Percentiles rank a stretch among this genome's conserved stretches.
These are phyloP conservation scores for Serendipita indica DNA, from an alignment of 768 basidiomycete species.

Conservation along the genomic window DNA sequence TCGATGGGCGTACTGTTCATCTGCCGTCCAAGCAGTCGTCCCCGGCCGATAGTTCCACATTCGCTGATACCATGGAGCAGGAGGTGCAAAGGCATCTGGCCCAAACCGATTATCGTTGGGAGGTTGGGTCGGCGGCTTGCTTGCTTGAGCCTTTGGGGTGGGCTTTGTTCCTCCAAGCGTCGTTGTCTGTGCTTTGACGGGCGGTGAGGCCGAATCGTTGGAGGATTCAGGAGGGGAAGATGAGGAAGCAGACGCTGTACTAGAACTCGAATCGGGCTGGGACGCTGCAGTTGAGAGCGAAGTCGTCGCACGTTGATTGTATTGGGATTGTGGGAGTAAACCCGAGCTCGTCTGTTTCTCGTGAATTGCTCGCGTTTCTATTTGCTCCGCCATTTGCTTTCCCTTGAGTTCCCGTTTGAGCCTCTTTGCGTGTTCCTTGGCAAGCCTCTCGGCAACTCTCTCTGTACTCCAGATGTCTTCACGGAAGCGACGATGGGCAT, in stretches of 20 bases:
- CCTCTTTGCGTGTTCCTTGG: neutral
- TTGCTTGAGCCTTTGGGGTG: neutral
- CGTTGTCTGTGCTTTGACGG: neutral
- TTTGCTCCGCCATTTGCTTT: neutral
- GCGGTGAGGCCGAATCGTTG: neutral
- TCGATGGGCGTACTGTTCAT: neutral
- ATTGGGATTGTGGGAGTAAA: neutral
- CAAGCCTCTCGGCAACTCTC: neutral
- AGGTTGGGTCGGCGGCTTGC: neutral
- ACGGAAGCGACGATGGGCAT: neutral
- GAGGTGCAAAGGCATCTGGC: neutral
- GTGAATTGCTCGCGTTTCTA: neutral
- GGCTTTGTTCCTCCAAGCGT: neutral
- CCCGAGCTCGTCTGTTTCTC: neutral
- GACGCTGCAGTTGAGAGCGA: neutral
- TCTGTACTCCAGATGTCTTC: constrained; percentile 3
- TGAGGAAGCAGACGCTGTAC: neutral
- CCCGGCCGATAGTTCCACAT: neutral
- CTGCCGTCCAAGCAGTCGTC: neutral
- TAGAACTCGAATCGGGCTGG: neutral
- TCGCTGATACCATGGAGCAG: neutral
- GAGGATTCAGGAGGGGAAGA: neutral
- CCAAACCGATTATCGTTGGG: neutral
- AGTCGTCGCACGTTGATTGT: neutral
- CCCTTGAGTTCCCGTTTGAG: neutral